Conservation (phyloP, 257 asterid species). For the Lantana camara region DNA sequence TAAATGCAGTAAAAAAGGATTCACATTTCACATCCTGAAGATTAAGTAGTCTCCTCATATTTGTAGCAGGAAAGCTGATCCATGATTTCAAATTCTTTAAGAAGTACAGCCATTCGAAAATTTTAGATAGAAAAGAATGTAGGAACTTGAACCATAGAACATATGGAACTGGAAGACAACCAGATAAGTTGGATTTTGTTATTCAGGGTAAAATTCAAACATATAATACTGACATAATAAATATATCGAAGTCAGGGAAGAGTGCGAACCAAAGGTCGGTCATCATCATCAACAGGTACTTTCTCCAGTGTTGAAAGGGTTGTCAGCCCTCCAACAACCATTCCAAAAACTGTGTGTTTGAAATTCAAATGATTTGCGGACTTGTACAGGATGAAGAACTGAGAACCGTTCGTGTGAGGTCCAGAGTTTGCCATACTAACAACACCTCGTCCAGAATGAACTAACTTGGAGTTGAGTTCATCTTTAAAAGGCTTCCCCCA, state of each 20-base stretch:
- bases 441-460: conserved; percentile 95
- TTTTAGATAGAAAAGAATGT: not conserved
- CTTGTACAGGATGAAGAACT: conserved; percentile 90
- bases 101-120: not conserved
- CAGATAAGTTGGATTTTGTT: not conserved
- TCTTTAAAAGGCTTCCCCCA: conserved; percentile 97
- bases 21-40: conserved; percentile 1
- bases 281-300: conserved; percentile 82
- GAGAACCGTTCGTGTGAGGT: conserved; percentile 96
- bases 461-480: conserved; percentile 89
- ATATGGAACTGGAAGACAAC: conserved; percentile 2
- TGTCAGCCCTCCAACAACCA: conserved; percentile 91
- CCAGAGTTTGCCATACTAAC: conserved; percentile 99
- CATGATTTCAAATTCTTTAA: conserved; percentile 4
- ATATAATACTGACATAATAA: conserved; percentile 12
- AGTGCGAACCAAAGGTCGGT: conserved; percentile 75
- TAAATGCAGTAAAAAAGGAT: not conserved
- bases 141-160: conserved; percentile 6
- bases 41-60: not conserved
- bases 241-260: conserved; percentile 10
- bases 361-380: conserved; percentile 94
- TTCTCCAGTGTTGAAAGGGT: conserved; percentile 88
- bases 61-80: conserved; percentile 6
- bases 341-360: conserved; percentile 91
- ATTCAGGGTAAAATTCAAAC: conserved; percentile 14